Conservation (phyloP, 495 filamentous ascomycete genomes). For the Aspergillus cavernicola region DNA sequence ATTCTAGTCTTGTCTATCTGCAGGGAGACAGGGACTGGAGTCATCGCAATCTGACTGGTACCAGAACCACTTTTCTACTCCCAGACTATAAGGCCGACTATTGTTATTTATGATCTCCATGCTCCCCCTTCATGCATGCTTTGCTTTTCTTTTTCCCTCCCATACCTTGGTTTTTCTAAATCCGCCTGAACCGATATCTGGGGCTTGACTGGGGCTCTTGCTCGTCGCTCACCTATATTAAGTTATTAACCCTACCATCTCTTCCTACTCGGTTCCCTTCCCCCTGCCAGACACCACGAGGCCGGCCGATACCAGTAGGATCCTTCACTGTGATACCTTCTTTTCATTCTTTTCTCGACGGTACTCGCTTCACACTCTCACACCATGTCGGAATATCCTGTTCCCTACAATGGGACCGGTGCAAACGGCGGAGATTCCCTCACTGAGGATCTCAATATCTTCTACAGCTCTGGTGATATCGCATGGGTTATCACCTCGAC, state of each 20-base stretch:
- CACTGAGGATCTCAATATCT: slow-evolving; percentile 71
- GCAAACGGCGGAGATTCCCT: slow-evolving; percentile 72
- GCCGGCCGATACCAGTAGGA: slow-evolving; percentile 10
- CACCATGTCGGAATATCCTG: slow-evolving; percentile 39
- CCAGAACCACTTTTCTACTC: slow-evolving; percentile 5
- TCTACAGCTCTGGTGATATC: slow-evolving; percentile 83
- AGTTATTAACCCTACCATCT: background rate
- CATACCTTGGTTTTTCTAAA: slow-evolving; percentile 3
- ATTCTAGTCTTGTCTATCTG: slow-evolving; percentile 1
- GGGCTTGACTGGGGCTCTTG: slow-evolving; percentile 6
- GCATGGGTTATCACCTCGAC: slow-evolving; percentile 87
- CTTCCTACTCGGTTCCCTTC: background rate
- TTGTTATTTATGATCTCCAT: slow-evolving; percentile 25
- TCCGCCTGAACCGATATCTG: background rate
- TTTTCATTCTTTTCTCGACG: slow-evolving; percentile 11
- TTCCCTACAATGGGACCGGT: slow-evolving; percentile 61
- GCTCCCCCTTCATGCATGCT: slow-evolving; percentile 9
- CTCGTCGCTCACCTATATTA: background rate
- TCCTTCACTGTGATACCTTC: slow-evolving; percentile 10
- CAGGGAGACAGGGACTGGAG: too few species aligned
- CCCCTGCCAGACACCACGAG: background rate
- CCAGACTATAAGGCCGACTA: slow-evolving; percentile 17
- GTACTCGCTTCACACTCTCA: slow-evolving; percentile 12
- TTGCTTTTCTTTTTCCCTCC: slow-evolving; percentile 9
- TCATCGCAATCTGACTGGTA: slow-evolving; percentile 26